Conservation (phyloP, 805 yeast genomes). For the Kockiozyma suomiensis region DNA sequence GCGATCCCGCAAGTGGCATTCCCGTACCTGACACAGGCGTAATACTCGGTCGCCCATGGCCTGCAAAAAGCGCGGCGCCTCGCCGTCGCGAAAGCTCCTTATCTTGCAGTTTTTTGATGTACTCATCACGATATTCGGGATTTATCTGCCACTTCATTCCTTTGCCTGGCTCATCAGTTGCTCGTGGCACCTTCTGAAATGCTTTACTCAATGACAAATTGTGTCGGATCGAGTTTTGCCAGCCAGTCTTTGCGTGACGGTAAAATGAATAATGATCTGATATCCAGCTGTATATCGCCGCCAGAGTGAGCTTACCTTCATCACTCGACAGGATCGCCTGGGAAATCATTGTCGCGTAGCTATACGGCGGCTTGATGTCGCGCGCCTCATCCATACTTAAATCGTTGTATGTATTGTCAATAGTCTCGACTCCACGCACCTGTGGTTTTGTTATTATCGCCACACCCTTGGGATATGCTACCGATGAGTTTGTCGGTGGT, state of each 20-base stretch:
- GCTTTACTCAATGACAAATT: conserved; percentile 94
- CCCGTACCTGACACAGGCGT: not conserved
- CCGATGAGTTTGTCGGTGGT: conserved; percentile 26
- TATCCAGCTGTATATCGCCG: conserved; percentile 93
- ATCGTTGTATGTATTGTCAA: conserved; percentile 44
- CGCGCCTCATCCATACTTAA: conserved; percentile 87
- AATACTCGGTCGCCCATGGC: conserved; percentile 10
- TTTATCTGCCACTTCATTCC: conserved; percentile 99
- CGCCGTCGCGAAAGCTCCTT: conserved; percentile 49
- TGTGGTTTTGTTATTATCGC: conserved; percentile 49
- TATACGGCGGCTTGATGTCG: conserved; percentile 94
- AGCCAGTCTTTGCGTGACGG: conserved; percentile 88
- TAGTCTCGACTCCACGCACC: conserved; percentile 42
- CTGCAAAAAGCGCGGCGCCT: conserved; percentile 26
- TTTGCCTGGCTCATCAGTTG: conserved; percentile 95
- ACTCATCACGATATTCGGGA: conserved; percentile 80
- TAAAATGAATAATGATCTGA: conserved; percentile 86
- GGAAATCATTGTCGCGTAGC: conserved; percentile 97
- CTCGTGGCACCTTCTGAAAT: conserved; percentile 94
- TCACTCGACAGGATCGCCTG: conserved; percentile 89
- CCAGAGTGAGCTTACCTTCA: conserved; percentile 84
- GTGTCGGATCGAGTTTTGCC: conserved; percentile 98
- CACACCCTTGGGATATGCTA: conserved; percentile 47
- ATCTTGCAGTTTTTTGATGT: conserved; percentile 72
- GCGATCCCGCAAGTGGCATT: conserved; percentile 10